Evolutionary conservation across 2,329 filamentous ascomycete species (phyloP).

Genomic region (Microdochium nivale): DNA sequence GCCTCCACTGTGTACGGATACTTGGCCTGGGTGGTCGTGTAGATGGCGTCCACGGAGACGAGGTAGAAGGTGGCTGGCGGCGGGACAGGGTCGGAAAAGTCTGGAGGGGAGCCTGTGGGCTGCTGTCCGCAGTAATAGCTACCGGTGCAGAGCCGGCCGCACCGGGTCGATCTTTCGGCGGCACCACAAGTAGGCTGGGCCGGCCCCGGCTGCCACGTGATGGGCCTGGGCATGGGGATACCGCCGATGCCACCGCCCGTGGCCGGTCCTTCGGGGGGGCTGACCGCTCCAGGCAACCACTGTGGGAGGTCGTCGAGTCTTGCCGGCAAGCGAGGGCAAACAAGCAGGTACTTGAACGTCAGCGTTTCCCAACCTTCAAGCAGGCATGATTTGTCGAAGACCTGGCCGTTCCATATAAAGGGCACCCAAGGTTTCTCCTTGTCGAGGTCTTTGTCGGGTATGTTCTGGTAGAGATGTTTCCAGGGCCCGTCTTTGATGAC

Average conservation of each 20-base stretch:
- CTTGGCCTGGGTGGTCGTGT: background rate
- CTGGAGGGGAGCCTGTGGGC: background rate
- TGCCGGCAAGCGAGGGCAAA: background rate
- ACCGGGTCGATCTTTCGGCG: background rate
- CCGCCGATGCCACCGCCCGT: background rate
- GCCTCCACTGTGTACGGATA: background rate
- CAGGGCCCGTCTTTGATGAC: background rate
- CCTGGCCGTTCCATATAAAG: background rate
- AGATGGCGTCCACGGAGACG: background rate
- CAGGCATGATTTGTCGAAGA: background rate
- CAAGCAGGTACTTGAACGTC: background rate
- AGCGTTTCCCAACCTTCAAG: background rate
- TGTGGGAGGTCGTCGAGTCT: background rate
- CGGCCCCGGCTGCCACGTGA: background rate
- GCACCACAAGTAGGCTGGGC: background rate
- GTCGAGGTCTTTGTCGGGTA: background rate
- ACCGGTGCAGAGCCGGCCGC: background rate
- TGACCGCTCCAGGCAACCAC: background rate
- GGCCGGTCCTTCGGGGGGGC: background rate
- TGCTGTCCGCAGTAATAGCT: background rate
- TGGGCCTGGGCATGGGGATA: background rate
- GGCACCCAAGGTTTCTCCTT: background rate
- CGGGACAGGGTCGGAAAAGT: background rate
- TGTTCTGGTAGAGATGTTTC: background rate
- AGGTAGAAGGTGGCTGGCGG: background rate